Evolutionary conservation across 2,329 filamentous ascomycete species (phyloP).

Genomic region (Pseudogymnoascus sp.): DNA sequence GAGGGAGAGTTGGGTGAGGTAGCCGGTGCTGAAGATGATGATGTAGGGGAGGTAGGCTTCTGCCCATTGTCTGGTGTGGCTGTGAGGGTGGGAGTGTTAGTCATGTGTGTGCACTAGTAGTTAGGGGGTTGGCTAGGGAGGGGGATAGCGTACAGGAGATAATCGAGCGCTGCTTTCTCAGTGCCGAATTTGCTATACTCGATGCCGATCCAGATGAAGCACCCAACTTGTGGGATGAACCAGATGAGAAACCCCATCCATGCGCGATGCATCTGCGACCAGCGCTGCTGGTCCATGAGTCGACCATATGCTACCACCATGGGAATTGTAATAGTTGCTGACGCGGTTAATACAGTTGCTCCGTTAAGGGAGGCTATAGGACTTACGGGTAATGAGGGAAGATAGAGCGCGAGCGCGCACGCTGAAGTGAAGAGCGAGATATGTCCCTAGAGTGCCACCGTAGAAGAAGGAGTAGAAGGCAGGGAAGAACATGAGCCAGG

Average conservation of each 20-base stretch:
- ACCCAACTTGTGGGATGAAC: conserved; percentile 24
- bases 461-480: conserved; percentile 34
- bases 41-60: conserved; percentile 18
- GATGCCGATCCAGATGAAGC: conserved; percentile 29
- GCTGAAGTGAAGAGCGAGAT: conserved; percentile 29
- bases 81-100: background rate
- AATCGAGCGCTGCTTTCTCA: conserved; percentile 13
- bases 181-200: conserved; percentile 17
- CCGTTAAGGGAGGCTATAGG: conserved; percentile 10
- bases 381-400: conserved; percentile 27
- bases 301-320: conserved; percentile 17
- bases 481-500: conserved; percentile 29
- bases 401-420: conserved; percentile 29
- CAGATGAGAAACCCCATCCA: conserved; percentile 26
- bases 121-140: background rate
- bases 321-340: conserved; percentile 13
- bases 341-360: conserved; percentile 9
- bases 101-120: background rate
- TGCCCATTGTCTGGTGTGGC: conserved; percentile 11
- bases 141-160: conserved; percentile 12
- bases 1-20: conserved; percentile 19
- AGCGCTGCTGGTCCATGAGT: conserved; percentile 24
- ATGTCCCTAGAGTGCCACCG: conserved; percentile 32
- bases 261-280: conserved; percentile 25
- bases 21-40: conserved; percentile 16